Conservation (phyloP, 1,284 basidiomycete species). For the Trichosporon sp. region DNA sequence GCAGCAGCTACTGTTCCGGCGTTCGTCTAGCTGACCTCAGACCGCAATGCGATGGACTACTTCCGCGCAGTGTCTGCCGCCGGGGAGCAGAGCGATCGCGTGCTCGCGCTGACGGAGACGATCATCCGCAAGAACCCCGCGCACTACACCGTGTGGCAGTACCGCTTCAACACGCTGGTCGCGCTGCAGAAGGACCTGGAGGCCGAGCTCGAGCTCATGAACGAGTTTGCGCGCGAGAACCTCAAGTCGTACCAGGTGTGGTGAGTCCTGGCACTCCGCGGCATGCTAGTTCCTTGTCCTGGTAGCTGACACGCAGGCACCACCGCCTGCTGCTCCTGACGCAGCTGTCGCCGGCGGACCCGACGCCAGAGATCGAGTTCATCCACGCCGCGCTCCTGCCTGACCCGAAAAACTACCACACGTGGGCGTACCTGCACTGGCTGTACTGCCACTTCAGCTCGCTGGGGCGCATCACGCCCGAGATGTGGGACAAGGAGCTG, state of each 20-base stretch:
- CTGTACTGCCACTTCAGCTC: constrained; percentile 67
- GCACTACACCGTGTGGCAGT: constrained; percentile 95
- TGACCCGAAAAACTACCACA: constrained; percentile 93
- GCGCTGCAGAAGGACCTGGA: constrained; percentile 63
- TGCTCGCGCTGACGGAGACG: constrained; percentile 74
- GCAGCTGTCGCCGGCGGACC: constrained; percentile 57
- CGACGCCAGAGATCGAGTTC: constrained; percentile 65
- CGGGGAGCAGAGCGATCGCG: constrained; percentile 71
- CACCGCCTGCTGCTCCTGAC: constrained; percentile 73
- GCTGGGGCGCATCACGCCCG: constrained; percentile 50
- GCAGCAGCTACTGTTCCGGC: too few species aligned
- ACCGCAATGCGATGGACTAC: constrained; percentile 86
- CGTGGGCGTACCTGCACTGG: constrained; percentile 93
- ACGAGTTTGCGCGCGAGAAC: constrained; percentile 70
- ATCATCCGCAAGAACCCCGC: constrained; percentile 84
- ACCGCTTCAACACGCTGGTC: constrained; percentile 77
- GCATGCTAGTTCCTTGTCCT: not conserved
- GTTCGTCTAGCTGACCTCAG: constrained; percentile 55
- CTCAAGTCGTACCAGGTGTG: constrained; percentile 96
- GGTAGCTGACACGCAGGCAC: constrained; percentile 54
- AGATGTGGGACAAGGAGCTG: constrained; percentile 72
- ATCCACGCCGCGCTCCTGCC: constrained; percentile 63
- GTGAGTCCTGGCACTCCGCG: constrained; percentile 46
- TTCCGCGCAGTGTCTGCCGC: constrained; percentile 74
- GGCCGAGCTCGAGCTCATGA: constrained; percentile 73